Evolutionary conservation across 257 asterid species (phyloP), one percentile per base, ranked within the genome.

Genomic region (Petrea volubilis): DNA sequence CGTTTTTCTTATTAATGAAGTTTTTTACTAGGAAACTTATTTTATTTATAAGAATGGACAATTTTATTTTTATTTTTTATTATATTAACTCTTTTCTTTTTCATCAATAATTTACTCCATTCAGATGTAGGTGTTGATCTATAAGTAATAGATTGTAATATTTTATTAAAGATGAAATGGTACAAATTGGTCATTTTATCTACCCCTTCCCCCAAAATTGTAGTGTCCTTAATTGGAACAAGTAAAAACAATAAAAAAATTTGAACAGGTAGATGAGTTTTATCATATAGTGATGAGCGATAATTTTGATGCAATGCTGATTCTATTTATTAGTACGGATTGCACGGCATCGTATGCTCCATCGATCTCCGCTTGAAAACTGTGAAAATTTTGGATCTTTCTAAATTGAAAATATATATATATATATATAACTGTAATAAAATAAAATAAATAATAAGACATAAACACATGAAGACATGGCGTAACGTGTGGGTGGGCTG

Each of bases 381-480:
- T 65, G 82, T 70, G 76, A 73, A 65, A 23, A 18, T 34, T 68
- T 76, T 68, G 58, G 57, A 41, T 67, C 14, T 33, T 62, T 33
- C 70, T 60, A 15, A 60, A 1, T 18, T 46, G 15, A 57, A 63
- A 20, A 57, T 46, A 60, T 40, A 41, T 36, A 57, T 36, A 11
- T 10, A 12, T 25, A 21, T 1, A 65, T 23, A 57, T 5, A 29
- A 25, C 14, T 20, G 36, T 23, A 6, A 60, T 60, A 23, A 63
- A 47, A 17, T 0, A 36, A 43, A 62, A 38, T 0, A 36, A 43
- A 62, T 28, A 63, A 36, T 7, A 8, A 68, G 14, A 65, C 55
- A 68, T 68, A 27, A 79, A 38, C n/a, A 73, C 84, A 79, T 49
- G 76, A 70, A 76, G 71, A 79, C 80, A 77, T 76, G 82, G 74